Evolutionary conservation across 371 early-diverging fungal genomes (phyloP).

Genomic region (Apophysomyces ossiformis): DNA sequence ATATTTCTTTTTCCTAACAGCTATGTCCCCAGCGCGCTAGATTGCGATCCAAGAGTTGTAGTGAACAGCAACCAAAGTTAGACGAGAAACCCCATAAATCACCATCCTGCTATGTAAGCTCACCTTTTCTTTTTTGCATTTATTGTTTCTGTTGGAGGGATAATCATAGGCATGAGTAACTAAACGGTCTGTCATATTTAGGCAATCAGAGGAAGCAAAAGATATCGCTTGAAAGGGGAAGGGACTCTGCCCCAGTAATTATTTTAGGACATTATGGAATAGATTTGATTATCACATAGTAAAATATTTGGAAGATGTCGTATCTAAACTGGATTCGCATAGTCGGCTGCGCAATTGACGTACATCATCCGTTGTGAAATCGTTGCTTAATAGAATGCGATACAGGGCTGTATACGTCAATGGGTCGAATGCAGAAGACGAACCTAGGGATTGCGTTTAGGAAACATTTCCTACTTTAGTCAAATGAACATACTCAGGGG

Average conservation of each 20-base stretch:
- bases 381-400: slow-evolving; percentile 3
- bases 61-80: background rate
- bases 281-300: background rate
- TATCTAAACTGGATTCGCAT: slow-evolving; percentile 11
- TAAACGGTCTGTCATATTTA: background rate
- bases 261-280: background rate
- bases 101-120: background rate
- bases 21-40: background rate
- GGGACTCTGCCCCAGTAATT: background rate
- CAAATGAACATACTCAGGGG: slow-evolving; percentile 5
- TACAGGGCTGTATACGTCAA: slow-evolving; percentile 4
- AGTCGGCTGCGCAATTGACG: slow-evolving; percentile 7
- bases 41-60: slow-evolving; percentile 6
- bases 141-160: no score
- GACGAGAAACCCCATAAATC: background rate
- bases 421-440: background rate
- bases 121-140: background rate
- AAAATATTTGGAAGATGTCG: background rate
- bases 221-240: background rate
- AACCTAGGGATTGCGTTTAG: background rate
- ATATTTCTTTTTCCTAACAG: background rate
- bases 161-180: background rate
- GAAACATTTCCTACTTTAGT: background rate
- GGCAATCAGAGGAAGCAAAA: background rate
- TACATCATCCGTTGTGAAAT: slow-evolving; percentile 3